phyloP scores from a whole-genome alignment of 1,284 basidiomycete genomes.

The Waitea zeae region DNA sequence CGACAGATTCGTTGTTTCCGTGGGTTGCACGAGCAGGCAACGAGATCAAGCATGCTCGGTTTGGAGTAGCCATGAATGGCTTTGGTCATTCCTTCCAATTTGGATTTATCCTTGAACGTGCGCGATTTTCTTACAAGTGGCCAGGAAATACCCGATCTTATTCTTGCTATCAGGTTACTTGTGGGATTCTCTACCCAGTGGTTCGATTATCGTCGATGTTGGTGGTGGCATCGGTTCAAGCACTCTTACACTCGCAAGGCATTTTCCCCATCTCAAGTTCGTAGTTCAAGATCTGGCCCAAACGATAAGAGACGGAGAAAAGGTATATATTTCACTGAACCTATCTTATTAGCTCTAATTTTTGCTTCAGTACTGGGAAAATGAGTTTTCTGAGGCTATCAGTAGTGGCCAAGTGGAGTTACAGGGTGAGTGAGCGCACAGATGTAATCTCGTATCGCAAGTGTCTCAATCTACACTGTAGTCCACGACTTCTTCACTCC shows the following conservation, averaged over 20 bases:
- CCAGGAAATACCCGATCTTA: slow-evolving; percentile 2
- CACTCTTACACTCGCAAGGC: slow-evolving; percentile 12
- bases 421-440: slow-evolving; percentile 2
- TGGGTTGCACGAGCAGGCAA: slow-evolving; percentile 13
- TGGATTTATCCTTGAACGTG: slow-evolving; percentile 7
- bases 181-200: background rate
- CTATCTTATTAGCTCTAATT: background rate
- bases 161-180: background rate
- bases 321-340: slow-evolving; percentile 5
- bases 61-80: slow-evolving; percentile 12
- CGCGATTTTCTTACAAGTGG: background rate
- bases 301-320: slow-evolving; percentile 10
- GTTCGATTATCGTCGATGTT: slow-evolving; percentile 11
- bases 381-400: slow-evolving; percentile 6
- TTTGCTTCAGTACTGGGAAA: slow-evolving; percentile 8
- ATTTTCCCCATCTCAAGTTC: slow-evolving; percentile 12
- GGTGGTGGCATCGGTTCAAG: slow-evolving; percentile 17
- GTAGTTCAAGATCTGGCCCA: slow-evolving; percentile 14
- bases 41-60: slow-evolving; percentile 8
- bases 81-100: slow-evolving; percentile 10
- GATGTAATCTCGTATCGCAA: background rate
- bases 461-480: background rate
- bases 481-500: slow-evolving; percentile 15
- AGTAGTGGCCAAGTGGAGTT: slow-evolving; percentile 7
- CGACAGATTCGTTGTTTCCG: slow-evolving; percentile 9